Evolutionary conservation across 331 rosid species (phyloP), one percentile per base, ranked within the genome.

Genomic region (Stylosanthes scabra): DNA sequence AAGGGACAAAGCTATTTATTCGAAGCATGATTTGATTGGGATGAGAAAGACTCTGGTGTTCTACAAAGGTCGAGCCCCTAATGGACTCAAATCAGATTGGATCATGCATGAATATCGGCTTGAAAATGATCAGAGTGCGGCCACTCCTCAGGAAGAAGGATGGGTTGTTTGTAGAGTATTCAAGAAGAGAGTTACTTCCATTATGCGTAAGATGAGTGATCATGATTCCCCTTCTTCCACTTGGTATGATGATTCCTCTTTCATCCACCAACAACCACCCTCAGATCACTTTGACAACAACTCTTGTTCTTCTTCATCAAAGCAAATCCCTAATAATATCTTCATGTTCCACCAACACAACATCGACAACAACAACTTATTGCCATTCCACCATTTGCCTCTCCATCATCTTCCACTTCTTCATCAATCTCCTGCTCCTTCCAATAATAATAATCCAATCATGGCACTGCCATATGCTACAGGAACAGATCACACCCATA

Each of bases 1-100:
- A 83, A 89, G 98, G 80, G 98, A 93, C 75, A 93, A 93, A 55
- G 94, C 97, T 20, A 93, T 93, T 3, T 93, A 93, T 45, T 88
- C 94, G 8, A 93, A 91, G 82, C 90, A 93, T 69, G 92, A 89
- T 27, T 74, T 93, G 41, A 81, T 93, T 14, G 98, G 98, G 14
- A 93, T 93, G 98, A 89, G 98, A 70, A 93, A 93, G 79, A 93
- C 98, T 27, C 78, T 93, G 4, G 98, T 93, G 12, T 93, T 91
- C 63, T 91, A 93, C 10, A 83, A 93, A 84, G 98, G 98, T 34
- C 79, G 98, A 77, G 98, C 98, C 45, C 98, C 98, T 3, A 93
- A 93, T 81, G 98, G 98, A 9, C 98, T 85, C 67, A 93, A 93
- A 15, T 93, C 98, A 0, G 98, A 93, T 78, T 93, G 98, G 98